phyloP scores from a whole-genome alignment of 108 stramenopile species.

The Aurantiochytrium sp. region DNA sequence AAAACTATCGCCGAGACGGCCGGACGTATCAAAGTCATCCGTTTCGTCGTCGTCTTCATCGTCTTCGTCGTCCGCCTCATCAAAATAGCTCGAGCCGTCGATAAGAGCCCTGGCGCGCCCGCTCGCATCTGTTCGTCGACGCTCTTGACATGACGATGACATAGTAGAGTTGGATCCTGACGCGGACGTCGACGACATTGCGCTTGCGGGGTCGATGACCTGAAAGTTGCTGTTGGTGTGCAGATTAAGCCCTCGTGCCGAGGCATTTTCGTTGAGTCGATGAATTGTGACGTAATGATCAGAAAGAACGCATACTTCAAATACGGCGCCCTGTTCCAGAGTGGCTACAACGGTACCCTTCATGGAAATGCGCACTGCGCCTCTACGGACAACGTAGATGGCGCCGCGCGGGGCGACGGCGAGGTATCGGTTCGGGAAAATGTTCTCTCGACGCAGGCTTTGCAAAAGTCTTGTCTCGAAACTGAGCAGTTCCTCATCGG shows the following conservation, averaged over 20 bases:
- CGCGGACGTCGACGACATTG: too few relatives aligned
- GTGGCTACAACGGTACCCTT: neutral
- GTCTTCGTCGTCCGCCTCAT: neutral
- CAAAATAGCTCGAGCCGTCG: neutral
- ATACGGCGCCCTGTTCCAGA: neutral
- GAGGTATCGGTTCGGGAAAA: neutral
- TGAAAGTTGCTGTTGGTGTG: neutral
- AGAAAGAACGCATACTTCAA: neutral
- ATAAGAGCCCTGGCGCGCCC: neutral
- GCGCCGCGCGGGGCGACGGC: neutral
- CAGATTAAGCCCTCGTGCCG: neutral
- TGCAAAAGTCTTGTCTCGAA: neutral
- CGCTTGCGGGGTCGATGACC: neutral
- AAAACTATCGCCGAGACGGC: too few relatives aligned
- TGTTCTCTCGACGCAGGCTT: neutral
- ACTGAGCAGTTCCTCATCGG: neutral
- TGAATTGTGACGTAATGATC: neutral
- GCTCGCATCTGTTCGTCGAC: neutral
- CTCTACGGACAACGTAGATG: neutral
- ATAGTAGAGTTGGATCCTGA: too few relatives aligned
- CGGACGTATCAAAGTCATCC: too few relatives aligned
- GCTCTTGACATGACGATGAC: too few relatives aligned
- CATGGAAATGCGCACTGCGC: neutral
- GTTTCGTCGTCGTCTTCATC: neutral
- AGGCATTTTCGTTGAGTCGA: neutral